Evolutionary conservation across 306 rosid genomes (phyloP).

Genomic region (Fragaria nilgerrensis): DNA sequence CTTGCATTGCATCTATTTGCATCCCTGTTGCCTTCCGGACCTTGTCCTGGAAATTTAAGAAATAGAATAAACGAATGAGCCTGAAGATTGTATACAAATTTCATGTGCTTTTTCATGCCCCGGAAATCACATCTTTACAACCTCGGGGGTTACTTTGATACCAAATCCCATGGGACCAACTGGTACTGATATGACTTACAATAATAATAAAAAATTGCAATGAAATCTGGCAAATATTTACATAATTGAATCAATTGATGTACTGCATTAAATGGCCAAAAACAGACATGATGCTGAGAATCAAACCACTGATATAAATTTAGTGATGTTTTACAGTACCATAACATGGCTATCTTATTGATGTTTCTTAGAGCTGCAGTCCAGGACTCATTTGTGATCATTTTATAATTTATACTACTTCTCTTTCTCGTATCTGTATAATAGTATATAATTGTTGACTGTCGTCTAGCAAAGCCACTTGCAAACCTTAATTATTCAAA

Average conservation of each 20-base stretch:
- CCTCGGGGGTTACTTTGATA: neutral
- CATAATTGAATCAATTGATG: neutral
- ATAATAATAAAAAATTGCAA: neutral
- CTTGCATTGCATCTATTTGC: conserved; percentile 82
- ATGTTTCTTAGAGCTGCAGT: neutral
- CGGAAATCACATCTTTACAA: neutral
- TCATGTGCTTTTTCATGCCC: neutral
- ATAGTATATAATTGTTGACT: neutral
- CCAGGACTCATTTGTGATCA: neutral
- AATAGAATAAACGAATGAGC: conserved; percentile 23
- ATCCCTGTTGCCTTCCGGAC: conserved; percentile 79
- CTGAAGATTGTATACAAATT: neutral
- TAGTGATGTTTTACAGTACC: neutral
- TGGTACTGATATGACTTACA: neutral
- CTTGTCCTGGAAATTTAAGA: conserved; percentile 58
- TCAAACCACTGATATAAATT: neutral
- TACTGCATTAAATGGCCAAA: neutral
- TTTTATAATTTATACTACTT: neutral
- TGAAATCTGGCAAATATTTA: neutral
- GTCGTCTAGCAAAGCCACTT: too few species aligned
- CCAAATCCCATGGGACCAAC: neutral
- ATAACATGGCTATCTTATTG: neutral
- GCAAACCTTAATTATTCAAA: too few species aligned
- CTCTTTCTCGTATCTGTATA: neutral
- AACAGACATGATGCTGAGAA: neutral